Base-by-base conservation (phyloP, 2,329 filamentous ascomycete species). In the Ilyonectria destructans region DNA sequence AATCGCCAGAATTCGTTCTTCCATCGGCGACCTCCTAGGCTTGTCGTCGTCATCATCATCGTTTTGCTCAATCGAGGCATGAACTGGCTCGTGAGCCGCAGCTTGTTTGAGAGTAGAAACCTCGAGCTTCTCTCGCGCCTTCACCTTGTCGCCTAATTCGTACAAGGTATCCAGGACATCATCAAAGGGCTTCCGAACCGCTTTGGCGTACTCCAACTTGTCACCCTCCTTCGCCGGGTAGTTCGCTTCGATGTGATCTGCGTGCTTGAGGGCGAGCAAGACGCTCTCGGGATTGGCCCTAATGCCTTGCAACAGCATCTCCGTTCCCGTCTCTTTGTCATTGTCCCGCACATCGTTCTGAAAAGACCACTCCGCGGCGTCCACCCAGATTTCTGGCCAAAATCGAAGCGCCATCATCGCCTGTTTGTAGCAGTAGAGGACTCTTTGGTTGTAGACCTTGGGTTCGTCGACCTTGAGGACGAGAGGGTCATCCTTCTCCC, bases 341-440 rank as follows among this genome's bases (percentile, higher is more conserved):
- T 94, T 91, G 51, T 90, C 84, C 10, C 82, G 78, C 73, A 95
- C 83, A 51, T 89, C 89, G 74, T 96, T 95, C 62, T 92, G 88
- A 76, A 95, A 95, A 80, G 94, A 97, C 90, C 96, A 98, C 72
- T 97, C 93, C 1, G 95, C 93, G 10, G 95, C 96, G 68, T 98
- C 95, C 57, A 95, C 95, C 96, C 96, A 99, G 74, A 98, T 91
- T 78, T 97, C 93, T 4, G 96, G 95, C 89, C 96, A 96, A 82
- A 98, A 99, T 58, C 95, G 91, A 62, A 99, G 84, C 4, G 95
- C 92, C 93, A 98, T 97, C 54, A 97, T 84, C 5, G 96, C 94
- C 80, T 98, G 96, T 80, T 95, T 96, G 85, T 97, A 98, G 71
- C 94, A 92, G 80, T 97, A 97, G 8, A 98, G 81, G 48, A 98